A percentile compares a stretch with the other conserved stretches of the same genome.
phyloP scores from a whole-genome alignment of 306 rosid species.

The Nissolia schottii region DNA sequence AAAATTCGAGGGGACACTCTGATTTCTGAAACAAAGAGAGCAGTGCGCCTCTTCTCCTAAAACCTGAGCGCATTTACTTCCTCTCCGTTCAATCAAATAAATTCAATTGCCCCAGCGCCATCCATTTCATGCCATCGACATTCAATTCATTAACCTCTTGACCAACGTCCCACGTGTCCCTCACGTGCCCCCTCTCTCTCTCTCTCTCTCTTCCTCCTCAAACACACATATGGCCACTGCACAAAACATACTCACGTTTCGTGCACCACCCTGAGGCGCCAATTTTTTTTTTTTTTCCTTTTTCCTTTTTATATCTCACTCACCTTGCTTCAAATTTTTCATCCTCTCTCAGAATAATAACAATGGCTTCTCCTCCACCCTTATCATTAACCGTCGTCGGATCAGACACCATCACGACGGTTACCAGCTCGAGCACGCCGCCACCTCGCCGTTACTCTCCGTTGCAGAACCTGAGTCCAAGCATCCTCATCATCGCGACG shows the following conservation, averaged over 20 bases:
- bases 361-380: slow-evolving; percentile 42
- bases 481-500: slow-evolving; percentile 49
- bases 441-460: slow-evolving; percentile 22
- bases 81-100: slow-evolving; percentile 12
- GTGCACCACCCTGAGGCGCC: neutral
- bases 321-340: neutral
- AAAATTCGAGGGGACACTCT: neutral
- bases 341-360: neutral
- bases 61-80: slow-evolving; percentile 29
- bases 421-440: neutral
- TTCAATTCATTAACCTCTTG: slow-evolving; percentile 5
- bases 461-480: slow-evolving; percentile 40
- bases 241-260: neutral
- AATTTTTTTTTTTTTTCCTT: neutral
- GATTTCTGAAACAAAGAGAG: neutral
- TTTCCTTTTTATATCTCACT: neutral
- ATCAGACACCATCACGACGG: slow-evolving; percentile 19
- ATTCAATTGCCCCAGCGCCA: neutral
- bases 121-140: slow-evolving; percentile 17
- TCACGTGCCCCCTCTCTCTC: slow-evolving; percentile 23
- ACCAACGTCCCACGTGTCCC: slow-evolving; percentile 14
- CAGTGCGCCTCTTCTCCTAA: neutral
- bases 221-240: neutral
- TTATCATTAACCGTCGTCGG: slow-evolving; percentile 29
- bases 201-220: neutral